Base-by-base conservation (phyloP, 345 rosid species). In the Eucalyptus paniculata region DNA sequence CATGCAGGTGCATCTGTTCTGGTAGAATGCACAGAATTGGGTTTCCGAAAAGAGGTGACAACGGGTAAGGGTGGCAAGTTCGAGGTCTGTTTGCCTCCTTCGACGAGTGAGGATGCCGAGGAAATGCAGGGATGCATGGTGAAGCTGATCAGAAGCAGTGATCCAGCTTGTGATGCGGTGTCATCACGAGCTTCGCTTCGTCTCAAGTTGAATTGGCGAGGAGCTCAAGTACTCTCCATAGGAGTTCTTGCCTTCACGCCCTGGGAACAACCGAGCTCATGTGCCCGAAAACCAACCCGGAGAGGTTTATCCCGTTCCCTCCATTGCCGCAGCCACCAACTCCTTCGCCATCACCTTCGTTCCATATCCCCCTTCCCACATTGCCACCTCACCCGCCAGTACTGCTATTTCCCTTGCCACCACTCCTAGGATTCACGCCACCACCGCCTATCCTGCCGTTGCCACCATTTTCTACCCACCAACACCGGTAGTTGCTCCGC, bases 171-270 rank as follows among this genome's bases (percentile, higher is more conserved):
- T 65, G 93, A 96, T 1, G 94, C 93, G 58, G 95, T 96, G n/a
- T 95, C 97, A 50, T 89, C 94, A 19, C 95, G 97, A 10, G 91
- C 98, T 80, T 93, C 95, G 18, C 92, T 94, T 19, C 96, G 90
- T 69, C 92, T 96, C 30, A 96, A 92, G 91, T 92, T 95, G 8
- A 93, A 92, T 83, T 91, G 88, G 72, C 90, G 90, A 15, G 94
- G 95, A 86, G 86, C 89, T 13, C 92, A 93, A 7, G 89, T 94
- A n/a, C 97, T 96, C 94, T 94, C 99, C 12, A 97, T 96, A 12
- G 99, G 99, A 6, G 92, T 93, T 90, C 96, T 96, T 88, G 92
- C 97, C 87, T 96, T 97, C 93, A 97, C 93, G 93, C 99, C 99
- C 1, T 50, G 92, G 28, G 93, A 91, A 24, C 96, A 91, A 86